Evolutionary conservation across 2,329 filamentous ascomycete species (phyloP).

Genomic region (Seiridium unicorne): DNA sequence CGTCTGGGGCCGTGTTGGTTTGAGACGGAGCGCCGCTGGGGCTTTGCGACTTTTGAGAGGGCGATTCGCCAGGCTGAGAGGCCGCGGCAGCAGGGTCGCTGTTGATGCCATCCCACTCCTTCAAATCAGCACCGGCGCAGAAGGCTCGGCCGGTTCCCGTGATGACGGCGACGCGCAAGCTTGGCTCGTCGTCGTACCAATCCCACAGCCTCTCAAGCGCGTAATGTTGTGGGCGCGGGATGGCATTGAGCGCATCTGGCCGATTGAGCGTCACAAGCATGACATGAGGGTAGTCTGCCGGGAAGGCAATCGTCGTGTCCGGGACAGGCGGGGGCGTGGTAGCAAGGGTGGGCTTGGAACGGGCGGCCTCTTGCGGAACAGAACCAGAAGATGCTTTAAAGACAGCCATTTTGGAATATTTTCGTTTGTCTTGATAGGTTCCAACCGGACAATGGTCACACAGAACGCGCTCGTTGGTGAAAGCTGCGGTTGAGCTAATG

Average conservation of each 20-base stretch:
- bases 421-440: no score
- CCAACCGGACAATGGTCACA: no score
- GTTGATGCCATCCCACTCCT: constrained; percentile 58
- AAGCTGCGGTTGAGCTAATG: no score
- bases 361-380: background rate
- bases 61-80: no score
- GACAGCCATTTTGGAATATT: no score
- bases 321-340: constrained; percentile 39
- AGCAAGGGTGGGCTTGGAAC: constrained; percentile 17
- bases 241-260: constrained; percentile 56
- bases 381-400: no score
- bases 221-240: constrained; percentile 47
- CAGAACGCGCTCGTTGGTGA: no score
- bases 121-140: constrained; percentile 67
- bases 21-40: background rate
- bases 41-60: background rate
- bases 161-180: constrained; percentile 60
- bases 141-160: constrained; percentile 65
- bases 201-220: constrained; percentile 48
- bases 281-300: constrained; percentile 43
- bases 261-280: constrained; percentile 61
- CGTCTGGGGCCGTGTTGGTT: no score
- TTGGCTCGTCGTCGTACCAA: constrained; percentile 63
- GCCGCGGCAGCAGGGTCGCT: constrained; percentile 7
- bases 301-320: constrained; percentile 46